Evolutionary conservation across 345 rosid genomes (phyloP).

Genomic region (Aegle marmelos): DNA sequence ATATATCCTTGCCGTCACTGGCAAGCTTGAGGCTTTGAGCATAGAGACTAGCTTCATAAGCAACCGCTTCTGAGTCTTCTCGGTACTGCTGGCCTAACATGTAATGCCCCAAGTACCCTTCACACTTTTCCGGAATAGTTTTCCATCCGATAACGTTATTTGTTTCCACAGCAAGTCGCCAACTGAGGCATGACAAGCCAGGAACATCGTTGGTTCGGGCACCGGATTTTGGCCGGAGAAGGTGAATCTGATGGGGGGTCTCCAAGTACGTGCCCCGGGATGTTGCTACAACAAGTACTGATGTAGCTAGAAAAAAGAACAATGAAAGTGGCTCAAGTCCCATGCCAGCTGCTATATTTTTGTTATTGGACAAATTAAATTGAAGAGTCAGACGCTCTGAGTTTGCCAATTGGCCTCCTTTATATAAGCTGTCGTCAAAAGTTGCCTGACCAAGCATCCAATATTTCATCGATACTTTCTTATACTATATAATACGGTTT

Average conservation of each 20-base stretch:
- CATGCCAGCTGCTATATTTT: no score
- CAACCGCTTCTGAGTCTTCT: constrained; percentile 36
- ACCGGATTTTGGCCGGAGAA: no score
- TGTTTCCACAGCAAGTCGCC: constrained; percentile 41
- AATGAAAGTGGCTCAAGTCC: not conserved
- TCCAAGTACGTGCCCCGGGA: constrained; percentile 21
- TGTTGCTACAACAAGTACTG: not conserved
- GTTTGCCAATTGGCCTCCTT: no score
- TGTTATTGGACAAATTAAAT: no score
- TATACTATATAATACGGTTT: no score
- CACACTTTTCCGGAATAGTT: constrained; percentile 45
- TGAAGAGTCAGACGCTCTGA: no score
- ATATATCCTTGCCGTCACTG: constrained; percentile 32
- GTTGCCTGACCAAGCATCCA: no score
- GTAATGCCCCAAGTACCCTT: constrained; percentile 52
- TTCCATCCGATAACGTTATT: constrained; percentile 44
- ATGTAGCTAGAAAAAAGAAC: constrained; percentile 9
- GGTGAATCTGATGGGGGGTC: no score
- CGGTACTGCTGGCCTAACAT: constrained; percentile 46
- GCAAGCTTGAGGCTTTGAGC: constrained; percentile 32
- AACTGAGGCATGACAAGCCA: no score
- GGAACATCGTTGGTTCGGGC: no score
- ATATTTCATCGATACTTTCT: no score
- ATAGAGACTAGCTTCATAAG: constrained; percentile 34
- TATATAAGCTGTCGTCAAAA: no score